phyloP scores from a whole-genome alignment of 768 basidiomycete species.

The Amanita muscaria region DNA sequence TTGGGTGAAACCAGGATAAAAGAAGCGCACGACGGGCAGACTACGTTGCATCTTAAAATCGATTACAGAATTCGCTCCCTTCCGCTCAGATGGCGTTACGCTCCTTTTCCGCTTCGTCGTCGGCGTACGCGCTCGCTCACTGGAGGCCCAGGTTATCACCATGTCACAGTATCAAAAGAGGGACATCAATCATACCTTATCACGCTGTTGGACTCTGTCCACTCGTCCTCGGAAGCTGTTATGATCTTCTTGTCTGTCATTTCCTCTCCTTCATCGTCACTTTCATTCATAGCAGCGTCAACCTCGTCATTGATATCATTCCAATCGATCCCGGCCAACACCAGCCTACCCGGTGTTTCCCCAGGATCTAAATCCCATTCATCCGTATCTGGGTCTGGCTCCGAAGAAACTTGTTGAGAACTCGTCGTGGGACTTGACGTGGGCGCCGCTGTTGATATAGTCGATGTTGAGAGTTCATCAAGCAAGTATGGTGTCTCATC shows the following conservation, averaged over 20 bases:
- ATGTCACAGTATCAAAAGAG: conserved; percentile 19
- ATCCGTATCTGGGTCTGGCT: conserved; percentile 55
- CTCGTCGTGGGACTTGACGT: conserved; percentile 27
- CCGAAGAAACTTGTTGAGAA: conserved; percentile 48
- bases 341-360: conserved; percentile 23
- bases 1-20: neutral
- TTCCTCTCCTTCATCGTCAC: conserved; percentile 53
- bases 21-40: conserved; percentile 73
- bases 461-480: conserved; percentile 43
- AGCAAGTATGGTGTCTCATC: conserved; percentile 73
- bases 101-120: conserved; percentile 61
- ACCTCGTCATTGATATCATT: conserved; percentile 80
- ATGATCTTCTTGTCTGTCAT: conserved; percentile 29
- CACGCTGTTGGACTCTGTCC: conserved; percentile 34
- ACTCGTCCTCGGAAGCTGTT: conserved; percentile 47
- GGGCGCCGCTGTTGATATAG: conserved; percentile 8
- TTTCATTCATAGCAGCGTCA: conserved; percentile 79
- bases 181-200: conserved; percentile 3
- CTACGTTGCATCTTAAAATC: conserved; percentile 70
- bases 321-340: conserved; percentile 66
- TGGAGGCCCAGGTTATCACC: conserved; percentile 3
- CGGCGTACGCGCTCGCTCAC: conserved; percentile 33
- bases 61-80: too few relatives aligned
- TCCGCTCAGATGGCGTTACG: conserved; percentile 62
- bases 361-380: too few relatives aligned